These are phyloP conservation scores for Diaporthe ilicicola DNA, from an alignment of 2,329 filamentous ascomycete species.

Conservation along the genomic window DNA sequence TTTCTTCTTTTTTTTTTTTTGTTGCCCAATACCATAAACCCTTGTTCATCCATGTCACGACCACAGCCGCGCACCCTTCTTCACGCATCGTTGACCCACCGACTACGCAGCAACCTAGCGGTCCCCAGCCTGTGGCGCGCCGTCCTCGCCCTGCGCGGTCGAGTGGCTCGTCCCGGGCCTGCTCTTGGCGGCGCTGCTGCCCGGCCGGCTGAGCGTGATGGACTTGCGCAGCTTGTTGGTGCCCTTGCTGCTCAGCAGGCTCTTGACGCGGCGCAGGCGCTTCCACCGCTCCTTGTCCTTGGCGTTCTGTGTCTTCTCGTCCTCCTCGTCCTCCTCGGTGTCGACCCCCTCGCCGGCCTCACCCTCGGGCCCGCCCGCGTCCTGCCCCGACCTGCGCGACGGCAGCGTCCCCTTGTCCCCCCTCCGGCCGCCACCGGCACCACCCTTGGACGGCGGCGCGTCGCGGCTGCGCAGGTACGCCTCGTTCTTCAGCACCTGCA, in stretches of 20 bases:
- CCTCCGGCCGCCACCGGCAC: neutral
- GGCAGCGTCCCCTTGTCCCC: conserved; percentile 35
- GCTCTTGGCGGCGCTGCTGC: conserved; percentile 41
- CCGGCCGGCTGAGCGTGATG: conserved; percentile 50
- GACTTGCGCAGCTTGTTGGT: conserved; percentile 58
- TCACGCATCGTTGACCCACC: neutral
- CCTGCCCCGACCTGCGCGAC: neutral
- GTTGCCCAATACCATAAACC: neutral
- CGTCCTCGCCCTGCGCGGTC: conserved; percentile 16
- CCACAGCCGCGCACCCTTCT: neutral
- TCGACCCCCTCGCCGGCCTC: conserved; percentile 38
- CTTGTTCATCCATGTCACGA: neutral
- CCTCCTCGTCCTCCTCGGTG: conserved; percentile 57
- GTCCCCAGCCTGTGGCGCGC: conserved; percentile 15
- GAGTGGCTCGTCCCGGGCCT: conserved; percentile 34
- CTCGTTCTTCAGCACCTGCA: conserved; percentile 66
- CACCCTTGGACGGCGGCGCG: conserved; percentile 36
- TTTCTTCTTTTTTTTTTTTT: too few species aligned
- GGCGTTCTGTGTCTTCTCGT: conserved; percentile 56
- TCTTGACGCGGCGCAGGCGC: conserved; percentile 75
- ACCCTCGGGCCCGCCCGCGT: conserved; percentile 27
- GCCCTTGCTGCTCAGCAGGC: conserved; percentile 73
- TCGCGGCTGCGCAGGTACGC: conserved; percentile 57
- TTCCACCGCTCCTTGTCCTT: conserved; percentile 80
- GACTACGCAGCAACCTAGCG: neutral